phyloP scores from a whole-genome alignment of 139 green algal genomes.

The Chlamydomonas applanata region DNA sequence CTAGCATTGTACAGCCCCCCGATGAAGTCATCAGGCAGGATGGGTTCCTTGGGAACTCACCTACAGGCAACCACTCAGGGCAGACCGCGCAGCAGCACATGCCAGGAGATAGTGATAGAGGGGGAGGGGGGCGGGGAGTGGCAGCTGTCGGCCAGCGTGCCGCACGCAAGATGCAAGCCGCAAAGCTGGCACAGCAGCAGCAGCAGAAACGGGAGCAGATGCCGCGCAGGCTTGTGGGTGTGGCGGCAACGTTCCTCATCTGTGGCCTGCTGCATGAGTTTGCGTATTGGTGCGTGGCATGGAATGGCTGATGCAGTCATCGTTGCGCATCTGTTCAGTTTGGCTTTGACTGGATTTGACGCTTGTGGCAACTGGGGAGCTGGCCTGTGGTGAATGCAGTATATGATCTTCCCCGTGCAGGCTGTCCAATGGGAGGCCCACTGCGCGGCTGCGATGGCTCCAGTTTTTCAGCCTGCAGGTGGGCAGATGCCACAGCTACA shows the following conservation, averaged over 20 bases:
- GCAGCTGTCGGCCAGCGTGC: neutral
- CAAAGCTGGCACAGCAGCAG: neutral
- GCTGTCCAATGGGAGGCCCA: neutral
- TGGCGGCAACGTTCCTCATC: neutral
- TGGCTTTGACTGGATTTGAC: too few species aligned
- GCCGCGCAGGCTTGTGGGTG: neutral
- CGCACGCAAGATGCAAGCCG: conserved; percentile 4
- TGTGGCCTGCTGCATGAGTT: neutral
- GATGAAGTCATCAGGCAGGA: too few species aligned
- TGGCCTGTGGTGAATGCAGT: too few species aligned
- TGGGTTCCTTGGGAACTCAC: too few species aligned
- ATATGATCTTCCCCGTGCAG: neutral
- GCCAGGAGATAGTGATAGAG: too few species aligned
- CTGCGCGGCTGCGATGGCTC: neutral
- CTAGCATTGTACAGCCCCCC: too few species aligned
- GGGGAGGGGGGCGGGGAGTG: neutral
- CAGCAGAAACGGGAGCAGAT: neutral
- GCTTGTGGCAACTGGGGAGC: too few species aligned
- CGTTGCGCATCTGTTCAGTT: too few species aligned
- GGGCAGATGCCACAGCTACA: neutral
- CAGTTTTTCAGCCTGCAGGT: conserved; percentile 1
- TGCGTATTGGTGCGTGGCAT: conserved; percentile 4
- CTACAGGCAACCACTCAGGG: too few species aligned
- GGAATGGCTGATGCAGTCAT: too few species aligned
- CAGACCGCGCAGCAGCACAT: too few species aligned